Conservation (phyloP, 768 basidiomycete genomes). For the Kwoniella botswanensis region DNA sequence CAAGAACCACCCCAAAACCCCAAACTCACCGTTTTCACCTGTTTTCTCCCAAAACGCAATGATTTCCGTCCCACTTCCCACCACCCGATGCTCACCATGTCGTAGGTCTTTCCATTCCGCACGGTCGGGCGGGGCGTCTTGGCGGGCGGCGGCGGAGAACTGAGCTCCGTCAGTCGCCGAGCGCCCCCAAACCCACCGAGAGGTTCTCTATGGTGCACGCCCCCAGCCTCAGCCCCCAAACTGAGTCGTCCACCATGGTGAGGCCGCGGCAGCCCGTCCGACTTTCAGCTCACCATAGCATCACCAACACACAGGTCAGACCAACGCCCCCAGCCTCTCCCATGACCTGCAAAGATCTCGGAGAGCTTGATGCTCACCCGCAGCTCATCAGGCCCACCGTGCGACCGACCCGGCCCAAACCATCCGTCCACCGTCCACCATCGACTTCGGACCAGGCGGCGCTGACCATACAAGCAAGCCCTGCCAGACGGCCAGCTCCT, state of each 20-base stretch:
- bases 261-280: not conserved
- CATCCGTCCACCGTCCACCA: not conserved
- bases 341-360: not conserved
- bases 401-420: not conserved
- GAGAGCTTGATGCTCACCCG: not conserved
- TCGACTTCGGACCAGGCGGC: no score
- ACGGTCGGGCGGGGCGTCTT: slow-evolving; percentile 7
- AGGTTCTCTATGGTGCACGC: not conserved
- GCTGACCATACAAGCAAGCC: no score
- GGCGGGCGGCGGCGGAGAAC: not conserved
- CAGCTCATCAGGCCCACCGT: no score
- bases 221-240: not conserved
- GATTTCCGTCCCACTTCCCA: not conserved
- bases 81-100: not conserved
- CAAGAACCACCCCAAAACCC: not conserved
- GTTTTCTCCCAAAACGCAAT: slow-evolving; percentile 4
- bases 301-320: not conserved
- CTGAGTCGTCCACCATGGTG: not conserved
- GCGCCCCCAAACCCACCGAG: not conserved
- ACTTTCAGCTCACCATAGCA: not conserved
- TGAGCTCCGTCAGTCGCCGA: not conserved
- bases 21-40: not conserved
- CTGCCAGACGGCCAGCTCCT: no score
- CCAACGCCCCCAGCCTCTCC: not conserved
- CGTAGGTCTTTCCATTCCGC: slow-evolving; percentile 6